These are phyloP conservation scores for Tanozyma kutaoensis DNA, from an alignment of 805 yeast genomes.

Conservation along the genomic window DNA sequence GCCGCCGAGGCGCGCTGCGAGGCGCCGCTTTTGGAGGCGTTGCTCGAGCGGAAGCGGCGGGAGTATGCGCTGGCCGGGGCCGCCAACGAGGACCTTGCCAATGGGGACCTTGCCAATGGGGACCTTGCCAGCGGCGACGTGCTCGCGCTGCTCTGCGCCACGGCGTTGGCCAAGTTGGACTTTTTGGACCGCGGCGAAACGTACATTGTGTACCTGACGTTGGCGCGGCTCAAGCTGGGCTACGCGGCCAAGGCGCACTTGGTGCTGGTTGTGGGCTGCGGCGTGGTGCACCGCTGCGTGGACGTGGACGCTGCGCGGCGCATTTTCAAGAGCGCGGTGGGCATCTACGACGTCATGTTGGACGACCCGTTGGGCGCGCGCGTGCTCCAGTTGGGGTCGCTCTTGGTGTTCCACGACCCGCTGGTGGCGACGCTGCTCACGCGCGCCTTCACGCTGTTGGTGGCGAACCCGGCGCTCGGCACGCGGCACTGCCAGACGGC, in stretches of 20 bases:
- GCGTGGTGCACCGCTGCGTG: conserved; percentile 32
- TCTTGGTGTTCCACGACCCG: conserved; percentile 32
- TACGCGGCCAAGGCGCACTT: conserved; percentile 40
- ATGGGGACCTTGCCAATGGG: no score
- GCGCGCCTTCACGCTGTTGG: conserved; percentile 34
- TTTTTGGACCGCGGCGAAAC: conserved; percentile 44
- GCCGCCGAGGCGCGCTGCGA: no score
- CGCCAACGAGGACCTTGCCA: no score
- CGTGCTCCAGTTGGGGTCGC: conserved; percentile 42
- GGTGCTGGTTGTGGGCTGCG: conserved; percentile 50
- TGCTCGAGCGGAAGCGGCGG: no score
- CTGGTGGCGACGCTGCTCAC: conserved; percentile 24
- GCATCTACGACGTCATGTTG: conserved; percentile 37
- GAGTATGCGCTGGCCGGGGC: no score
- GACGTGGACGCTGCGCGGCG: conserved; percentile 29
- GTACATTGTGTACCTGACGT: conserved; percentile 39
- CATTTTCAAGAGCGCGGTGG: conserved; percentile 37
- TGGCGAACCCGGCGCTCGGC: conserved; percentile 41
- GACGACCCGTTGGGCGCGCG: conserved; percentile 38
- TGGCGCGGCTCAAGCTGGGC: conserved; percentile 34
- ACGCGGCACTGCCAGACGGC: conserved; percentile 34
- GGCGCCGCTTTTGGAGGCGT: no score
- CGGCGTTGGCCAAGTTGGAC: conserved; percentile 15
- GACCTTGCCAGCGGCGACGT: no score
- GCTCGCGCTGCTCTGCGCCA: no score